phyloP scores from a whole-genome alignment of 345 rosid species.

The Acer yangbiense region DNA sequence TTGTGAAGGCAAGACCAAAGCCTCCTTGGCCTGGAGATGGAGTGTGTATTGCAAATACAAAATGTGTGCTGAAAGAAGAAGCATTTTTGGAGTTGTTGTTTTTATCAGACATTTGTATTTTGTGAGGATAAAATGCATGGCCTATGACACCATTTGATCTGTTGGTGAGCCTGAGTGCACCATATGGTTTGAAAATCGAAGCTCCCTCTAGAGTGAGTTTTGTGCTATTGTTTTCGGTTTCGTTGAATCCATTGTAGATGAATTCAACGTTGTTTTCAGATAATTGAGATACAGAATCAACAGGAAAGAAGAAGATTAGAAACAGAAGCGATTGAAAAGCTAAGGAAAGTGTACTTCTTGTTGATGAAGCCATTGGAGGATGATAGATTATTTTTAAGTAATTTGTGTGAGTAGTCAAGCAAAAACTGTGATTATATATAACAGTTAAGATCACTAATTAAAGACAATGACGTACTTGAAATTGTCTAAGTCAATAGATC shows the following conservation, averaged over 20 bases:
- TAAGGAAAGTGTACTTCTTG: neutral
- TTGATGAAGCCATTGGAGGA: slow-evolving; percentile 12
- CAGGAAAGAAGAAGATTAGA: slow-evolving; percentile 20
- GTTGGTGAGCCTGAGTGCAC: slow-evolving; percentile 55
- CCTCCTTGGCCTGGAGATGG: slow-evolving; percentile 43
- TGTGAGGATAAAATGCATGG: slow-evolving; percentile 46
- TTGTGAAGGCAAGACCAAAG: slow-evolving; percentile 54
- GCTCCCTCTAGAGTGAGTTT: slow-evolving; percentile 26
- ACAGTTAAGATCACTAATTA: neutral
- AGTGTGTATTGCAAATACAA: slow-evolving; percentile 49
- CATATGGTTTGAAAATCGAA: slow-evolving; percentile 34
- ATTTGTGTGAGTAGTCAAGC: neutral
- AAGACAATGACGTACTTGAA: no score
- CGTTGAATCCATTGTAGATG: slow-evolving; percentile 49
- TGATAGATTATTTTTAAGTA: neutral
- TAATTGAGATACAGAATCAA: slow-evolving; percentile 5
- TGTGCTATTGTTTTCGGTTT: neutral
- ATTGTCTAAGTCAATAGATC: no score
- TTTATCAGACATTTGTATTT: slow-evolving; percentile 30
- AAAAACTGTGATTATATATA: neutral
- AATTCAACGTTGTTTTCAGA: slow-evolving; percentile 23
- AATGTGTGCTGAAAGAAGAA: slow-evolving; percentile 48
- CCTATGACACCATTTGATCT: slow-evolving; percentile 30
- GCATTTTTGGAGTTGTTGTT: neutral
- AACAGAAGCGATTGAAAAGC: neutral